Percentiles rank a stretch among this genome's conserved stretches.
These are phyloP conservation scores for Xylariales sp. DNA, from an alignment of 2,329 filamentous ascomycete genomes.

Conservation along the genomic window DNA sequence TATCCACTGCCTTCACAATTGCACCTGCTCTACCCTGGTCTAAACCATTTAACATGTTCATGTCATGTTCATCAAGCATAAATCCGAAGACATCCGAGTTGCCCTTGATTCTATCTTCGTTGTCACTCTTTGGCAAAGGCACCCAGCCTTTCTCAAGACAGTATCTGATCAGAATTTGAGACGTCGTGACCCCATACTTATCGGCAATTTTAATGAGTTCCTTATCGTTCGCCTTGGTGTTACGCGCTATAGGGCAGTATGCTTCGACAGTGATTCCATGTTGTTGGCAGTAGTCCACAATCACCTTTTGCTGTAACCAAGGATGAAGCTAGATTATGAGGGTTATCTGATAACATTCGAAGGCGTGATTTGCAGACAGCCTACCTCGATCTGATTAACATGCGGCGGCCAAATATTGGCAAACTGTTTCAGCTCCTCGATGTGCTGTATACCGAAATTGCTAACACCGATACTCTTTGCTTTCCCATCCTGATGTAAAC, in stretches of 20 bases:
- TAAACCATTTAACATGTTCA: conserved; percentile 46
- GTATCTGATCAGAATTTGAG: conserved; percentile 67
- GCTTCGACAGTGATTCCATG: conserved; percentile 48
- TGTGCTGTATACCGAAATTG: conserved; percentile 64
- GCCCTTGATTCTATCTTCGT: conserved; percentile 50
- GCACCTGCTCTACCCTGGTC: conserved; percentile 42
- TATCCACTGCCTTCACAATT: conserved; percentile 23
- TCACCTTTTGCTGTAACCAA: conserved; percentile 54
- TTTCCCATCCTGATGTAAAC: conserved; percentile 51
- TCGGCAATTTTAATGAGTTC: conserved; percentile 51
- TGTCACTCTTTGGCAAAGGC: conserved; percentile 66
- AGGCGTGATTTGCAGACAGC: conserved; percentile 13
- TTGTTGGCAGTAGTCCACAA: conserved; percentile 55
- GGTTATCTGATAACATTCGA: neutral
- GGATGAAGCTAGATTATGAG: conserved; percentile 61
- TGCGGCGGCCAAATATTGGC: conserved; percentile 65
- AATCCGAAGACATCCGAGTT: conserved; percentile 61
- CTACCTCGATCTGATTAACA: conserved; percentile 58
- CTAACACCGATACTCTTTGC: conserved; percentile 57
- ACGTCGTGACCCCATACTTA: conserved; percentile 55
- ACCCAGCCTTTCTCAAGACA: conserved; percentile 66
- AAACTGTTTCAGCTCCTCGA: conserved; percentile 63
- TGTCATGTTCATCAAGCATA: conserved; percentile 50
- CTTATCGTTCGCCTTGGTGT: conserved; percentile 56
- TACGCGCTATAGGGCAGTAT: conserved; percentile 51